These are phyloP conservation scores for Pyrenophora seminiperda DNA, from an alignment of 2,329 filamentous ascomycete species.

Conservation along the genomic window DNA sequence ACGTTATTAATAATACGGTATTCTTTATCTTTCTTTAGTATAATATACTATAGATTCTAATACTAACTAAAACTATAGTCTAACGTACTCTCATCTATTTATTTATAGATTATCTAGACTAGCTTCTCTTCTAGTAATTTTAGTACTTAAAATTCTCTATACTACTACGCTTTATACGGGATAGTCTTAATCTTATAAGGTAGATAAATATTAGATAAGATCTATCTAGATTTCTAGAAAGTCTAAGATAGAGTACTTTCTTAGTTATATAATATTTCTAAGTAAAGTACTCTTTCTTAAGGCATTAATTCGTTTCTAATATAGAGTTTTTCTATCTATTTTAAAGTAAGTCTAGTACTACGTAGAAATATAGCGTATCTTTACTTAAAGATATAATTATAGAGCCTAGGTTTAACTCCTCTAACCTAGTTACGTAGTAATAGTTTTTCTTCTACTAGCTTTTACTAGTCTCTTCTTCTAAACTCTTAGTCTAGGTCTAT, in stretches of 20 bases:
- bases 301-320: background rate
- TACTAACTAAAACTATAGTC: slow-evolving; percentile 1
- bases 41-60: background rate
- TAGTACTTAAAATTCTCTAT: background rate
- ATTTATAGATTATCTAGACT: background rate
- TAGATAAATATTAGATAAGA: background rate
- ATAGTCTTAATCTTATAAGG: background rate
- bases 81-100: background rate
- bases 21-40: slow-evolving; percentile 1
- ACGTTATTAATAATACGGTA: slow-evolving; percentile 4
- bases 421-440: background rate
- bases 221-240: background rate
- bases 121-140: background rate
- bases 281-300: background rate
- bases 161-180: background rate
- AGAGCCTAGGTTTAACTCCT: background rate
- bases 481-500: background rate
- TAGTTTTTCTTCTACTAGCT: background rate
- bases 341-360: background rate
- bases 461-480: background rate
- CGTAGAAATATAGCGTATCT: background rate
- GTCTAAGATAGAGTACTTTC: background rate
- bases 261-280: background rate
- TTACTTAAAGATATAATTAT: background rate
- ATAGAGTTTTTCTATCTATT: background rate